These are phyloP conservation scores for Termitomyces sp. DNA, from an alignment of 768 basidiomycete genomes.

Conservation along the genomic window DNA sequence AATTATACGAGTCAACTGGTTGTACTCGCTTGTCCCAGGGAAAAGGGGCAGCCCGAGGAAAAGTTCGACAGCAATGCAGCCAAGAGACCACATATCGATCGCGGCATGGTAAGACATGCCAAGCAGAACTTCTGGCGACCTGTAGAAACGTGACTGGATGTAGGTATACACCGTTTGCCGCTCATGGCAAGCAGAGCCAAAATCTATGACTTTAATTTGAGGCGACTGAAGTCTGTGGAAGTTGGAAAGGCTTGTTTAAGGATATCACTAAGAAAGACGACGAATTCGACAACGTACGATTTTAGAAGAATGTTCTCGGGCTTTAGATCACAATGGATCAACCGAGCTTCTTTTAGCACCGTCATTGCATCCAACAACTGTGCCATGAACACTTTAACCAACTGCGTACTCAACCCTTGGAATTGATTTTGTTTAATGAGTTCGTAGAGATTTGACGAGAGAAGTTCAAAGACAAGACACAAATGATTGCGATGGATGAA, in stretches of 20 bases:
- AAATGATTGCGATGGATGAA: slow-evolving; percentile 97
- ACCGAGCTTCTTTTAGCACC: slow-evolving; percentile 88
- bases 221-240: slow-evolving; percentile 81
- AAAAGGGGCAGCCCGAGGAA: slow-evolving; percentile 96
- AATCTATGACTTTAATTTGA: slow-evolving; percentile 98
- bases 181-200: slow-evolving; percentile 98
- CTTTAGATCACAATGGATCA: slow-evolving; percentile 98
- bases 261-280: slow-evolving; percentile 2
- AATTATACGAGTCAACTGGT: slow-evolving; percentile 93
- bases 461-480: slow-evolving; percentile 95
- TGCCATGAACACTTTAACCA: slow-evolving; percentile 98
- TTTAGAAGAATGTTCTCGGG: slow-evolving; percentile 98
- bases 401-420: slow-evolving; percentile 92
- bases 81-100: slow-evolving; percentile 99
- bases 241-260: neutral
- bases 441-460: slow-evolving; percentile 97
- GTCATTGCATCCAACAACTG: slow-evolving; percentile 91
- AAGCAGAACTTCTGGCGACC: slow-evolving; percentile 94
- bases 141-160: slow-evolving; percentile 98
- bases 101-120: slow-evolving; percentile 91
- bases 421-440: slow-evolving; percentile 99
- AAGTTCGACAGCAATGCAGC: slow-evolving; percentile 97
- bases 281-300: slow-evolving; percentile 50
- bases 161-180: slow-evolving; percentile 99
- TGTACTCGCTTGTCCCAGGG: slow-evolving; percentile 99